phyloP scores from a whole-genome alignment of 306 rosid genomes.

The Nissolia schottii region DNA sequence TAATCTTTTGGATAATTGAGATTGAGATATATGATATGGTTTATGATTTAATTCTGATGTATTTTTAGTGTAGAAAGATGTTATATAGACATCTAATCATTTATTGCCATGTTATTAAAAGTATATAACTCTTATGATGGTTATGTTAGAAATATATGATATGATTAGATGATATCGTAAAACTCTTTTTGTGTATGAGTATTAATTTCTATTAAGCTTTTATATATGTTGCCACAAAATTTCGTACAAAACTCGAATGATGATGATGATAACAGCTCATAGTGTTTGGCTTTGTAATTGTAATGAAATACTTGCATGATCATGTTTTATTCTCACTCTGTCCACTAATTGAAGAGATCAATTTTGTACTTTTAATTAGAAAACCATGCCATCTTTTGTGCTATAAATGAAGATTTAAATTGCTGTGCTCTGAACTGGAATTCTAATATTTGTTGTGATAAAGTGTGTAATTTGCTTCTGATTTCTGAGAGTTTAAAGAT shows the following conservation, averaged over 20 bases:
- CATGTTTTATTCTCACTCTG: background rate
- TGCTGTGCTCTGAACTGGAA: constrained; percentile 1
- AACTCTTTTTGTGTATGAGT: too few species aligned
- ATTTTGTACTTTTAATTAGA: background rate
- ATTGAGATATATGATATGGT: too few species aligned
- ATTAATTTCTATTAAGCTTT: too few species aligned
- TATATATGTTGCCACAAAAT: background rate
- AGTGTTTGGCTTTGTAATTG: background rate
- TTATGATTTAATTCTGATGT: background rate
- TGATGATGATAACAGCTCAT: background rate
- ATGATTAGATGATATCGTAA: background rate
- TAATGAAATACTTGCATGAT: background rate
- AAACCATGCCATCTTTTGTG: background rate
- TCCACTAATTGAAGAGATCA: background rate
- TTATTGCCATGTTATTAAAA: too few species aligned
- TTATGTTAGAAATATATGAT: too few species aligned
- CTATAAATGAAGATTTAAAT: background rate
- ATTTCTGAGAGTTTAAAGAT: background rate
- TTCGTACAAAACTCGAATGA: background rate
- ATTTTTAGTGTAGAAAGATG: too few species aligned
- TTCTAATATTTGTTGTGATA: background rate
- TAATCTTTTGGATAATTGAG: background rate
- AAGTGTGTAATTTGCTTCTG: background rate
- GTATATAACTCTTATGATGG: too few species aligned
- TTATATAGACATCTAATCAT: background rate